These are phyloP conservation scores for Elsinoe arachidis DNA, from an alignment of 2,329 filamentous ascomycete species.

Conservation along the genomic window DNA sequence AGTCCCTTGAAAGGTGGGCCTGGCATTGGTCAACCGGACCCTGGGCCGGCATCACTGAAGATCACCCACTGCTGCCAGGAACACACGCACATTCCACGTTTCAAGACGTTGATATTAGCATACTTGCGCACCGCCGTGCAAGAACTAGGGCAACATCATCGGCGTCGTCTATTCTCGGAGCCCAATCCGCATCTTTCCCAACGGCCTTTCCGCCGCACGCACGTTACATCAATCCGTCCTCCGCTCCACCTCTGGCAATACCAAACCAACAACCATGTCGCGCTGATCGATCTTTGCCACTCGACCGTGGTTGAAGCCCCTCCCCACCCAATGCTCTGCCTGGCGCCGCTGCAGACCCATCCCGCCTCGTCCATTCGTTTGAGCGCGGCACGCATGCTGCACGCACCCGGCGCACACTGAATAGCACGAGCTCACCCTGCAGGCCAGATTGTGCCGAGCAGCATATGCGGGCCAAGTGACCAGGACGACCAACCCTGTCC, in stretches of 20 bases:
- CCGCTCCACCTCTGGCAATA: not conserved
- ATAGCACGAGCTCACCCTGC: not conserved
- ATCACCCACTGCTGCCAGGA: conserved; percentile 6
- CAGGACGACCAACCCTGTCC: not conserved
- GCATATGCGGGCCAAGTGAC: conserved; percentile 10
- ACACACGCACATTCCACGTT: conserved; percentile 4
- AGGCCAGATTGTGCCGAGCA: not conserved
- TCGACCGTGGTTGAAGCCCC: not conserved
- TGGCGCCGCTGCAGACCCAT: not conserved
- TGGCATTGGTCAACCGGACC: not conserved
- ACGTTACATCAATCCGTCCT: not conserved
- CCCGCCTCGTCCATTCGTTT: not conserved
- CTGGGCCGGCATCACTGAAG: conserved; percentile 6
- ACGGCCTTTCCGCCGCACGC: not conserved
- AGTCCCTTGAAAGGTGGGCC: not conserved
- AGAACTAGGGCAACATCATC: not conserved
- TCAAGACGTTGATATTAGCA: not conserved
- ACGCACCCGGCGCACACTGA: not conserved
- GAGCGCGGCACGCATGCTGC: conserved; percentile 5
- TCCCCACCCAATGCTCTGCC: conserved; percentile 1
- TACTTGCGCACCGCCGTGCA: not conserved
- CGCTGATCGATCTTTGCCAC: conserved; percentile 3
- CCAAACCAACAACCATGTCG: conserved; percentile 3
- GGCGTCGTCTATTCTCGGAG: not conserved
- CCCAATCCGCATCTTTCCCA: not conserved